Conservation (phyloP, 192 early-diverging fungal species). For the Backusella luteola region DNA sequence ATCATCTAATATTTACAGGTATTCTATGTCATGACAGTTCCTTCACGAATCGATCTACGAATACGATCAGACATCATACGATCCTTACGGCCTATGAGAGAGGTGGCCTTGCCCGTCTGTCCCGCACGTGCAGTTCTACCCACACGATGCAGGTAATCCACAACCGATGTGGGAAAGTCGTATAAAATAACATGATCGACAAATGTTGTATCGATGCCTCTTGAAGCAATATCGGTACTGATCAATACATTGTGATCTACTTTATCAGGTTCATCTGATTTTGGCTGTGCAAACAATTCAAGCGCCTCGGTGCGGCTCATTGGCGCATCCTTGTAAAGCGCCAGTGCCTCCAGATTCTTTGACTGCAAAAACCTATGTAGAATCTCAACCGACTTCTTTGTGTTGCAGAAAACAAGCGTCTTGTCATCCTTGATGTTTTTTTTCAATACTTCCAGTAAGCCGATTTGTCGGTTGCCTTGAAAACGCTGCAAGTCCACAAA, state of each 20-base stretch:
- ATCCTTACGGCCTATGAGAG: constrained; percentile 76
- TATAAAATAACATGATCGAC: constrained; percentile 88
- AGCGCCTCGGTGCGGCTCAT: constrained; percentile 42
- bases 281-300: constrained; percentile 34
- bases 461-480: constrained; percentile 66
- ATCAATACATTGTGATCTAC: constrained; percentile 61
- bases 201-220: constrained; percentile 86
- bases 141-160: constrained; percentile 91
- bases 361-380: constrained; percentile 54
- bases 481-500: constrained; percentile 75
- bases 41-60: constrained; percentile 51
- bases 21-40: constrained; percentile 48
- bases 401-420: constrained; percentile 89
- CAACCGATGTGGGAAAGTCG: constrained; percentile 87
- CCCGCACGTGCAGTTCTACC: constrained; percentile 90
- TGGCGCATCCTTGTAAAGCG: constrained; percentile 37
- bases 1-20: too few relatives aligned
- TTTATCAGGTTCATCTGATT: constrained; percentile 1
- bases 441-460: constrained; percentile 70
- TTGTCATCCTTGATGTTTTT: constrained; percentile 60
- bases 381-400: constrained; percentile 54
- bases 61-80: constrained; percentile 64
- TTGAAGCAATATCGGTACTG: constrained; percentile 88
- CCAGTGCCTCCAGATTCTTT: constrained; percentile 34
- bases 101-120: constrained; percentile 73